These are phyloP conservation scores for Gynandropsis gynandra DNA, from an alignment of 345 rosid genomes.

Conservation along the genomic window DNA sequence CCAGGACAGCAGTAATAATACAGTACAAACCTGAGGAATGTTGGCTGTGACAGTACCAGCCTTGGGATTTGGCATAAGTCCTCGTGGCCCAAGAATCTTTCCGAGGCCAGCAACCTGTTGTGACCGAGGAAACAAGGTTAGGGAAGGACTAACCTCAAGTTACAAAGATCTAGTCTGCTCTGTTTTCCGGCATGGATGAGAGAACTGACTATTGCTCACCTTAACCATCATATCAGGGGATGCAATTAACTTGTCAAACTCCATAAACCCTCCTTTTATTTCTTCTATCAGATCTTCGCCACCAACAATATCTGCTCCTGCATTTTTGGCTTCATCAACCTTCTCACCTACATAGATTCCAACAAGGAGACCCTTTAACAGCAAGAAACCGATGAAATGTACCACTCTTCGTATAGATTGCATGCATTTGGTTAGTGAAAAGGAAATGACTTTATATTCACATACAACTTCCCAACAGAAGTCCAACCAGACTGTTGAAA, in stretches of 20 bases:
- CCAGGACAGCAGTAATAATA: constrained; percentile 19
- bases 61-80: constrained; percentile 99
- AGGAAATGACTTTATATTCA: neutral
- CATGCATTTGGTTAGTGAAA: neutral
- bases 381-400: neutral
- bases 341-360: constrained; percentile 74
- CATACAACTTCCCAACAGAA: constrained; percentile 6
- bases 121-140: constrained; percentile 18
- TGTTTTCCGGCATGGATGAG: neutral
- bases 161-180: neutral
- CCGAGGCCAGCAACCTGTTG: constrained; percentile 91
- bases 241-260: constrained; percentile 93
- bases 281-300: constrained; percentile 91
- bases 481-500: constrained; percentile 3
- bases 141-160: neutral
- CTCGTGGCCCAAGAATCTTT: constrained; percentile 95
- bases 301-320: constrained; percentile 98
- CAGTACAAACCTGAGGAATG: constrained; percentile 61
- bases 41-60: constrained; percentile 91
- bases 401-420: neutral
- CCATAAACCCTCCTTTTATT: constrained; percentile 94
- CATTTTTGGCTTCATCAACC: constrained; percentile 93
- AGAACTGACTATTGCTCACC: constrained; percentile 33
- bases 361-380: constrained; percentile 8
- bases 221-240: constrained; percentile 99